Evolutionary conservation across 1,284 basidiomycete species (phyloP), one percentile per base, ranked within the genome.

Genomic region (Microbotryum intermedium): DNA sequence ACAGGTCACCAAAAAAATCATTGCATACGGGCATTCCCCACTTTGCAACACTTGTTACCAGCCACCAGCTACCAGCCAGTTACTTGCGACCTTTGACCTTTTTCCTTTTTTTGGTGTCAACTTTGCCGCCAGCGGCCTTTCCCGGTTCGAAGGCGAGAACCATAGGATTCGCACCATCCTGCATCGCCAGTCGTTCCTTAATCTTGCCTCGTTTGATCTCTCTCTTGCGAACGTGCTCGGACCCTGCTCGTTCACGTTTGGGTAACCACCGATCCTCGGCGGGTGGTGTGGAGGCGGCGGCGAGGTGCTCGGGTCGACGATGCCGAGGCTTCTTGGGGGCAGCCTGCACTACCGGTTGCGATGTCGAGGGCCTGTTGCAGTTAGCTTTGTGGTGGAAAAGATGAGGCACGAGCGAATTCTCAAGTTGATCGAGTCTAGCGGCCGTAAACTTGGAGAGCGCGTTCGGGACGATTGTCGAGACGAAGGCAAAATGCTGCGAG

Each of bases 181-280:
- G 66, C 29, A 62, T 68, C 52, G 64, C 51, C 20, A 54, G 55
- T n/a, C 26, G 52, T 43, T 56, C 47, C 23, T 42, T 26, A 25
- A 62, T 61, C 61, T 39, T 39, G 34, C 34, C 67, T 56, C 56
- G 69, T 59, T 69, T 72, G 13, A 39, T 68, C 62, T 74, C 61
- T 58, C 67, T 58, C 67, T 69, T 55, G 57, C 71, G 42, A 60
- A 72, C 44, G 63, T 71, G 63, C 57, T 74, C 67, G 64, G 71
- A 53, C 69, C 69, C 51, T 60, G 72, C 63, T 21, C 70, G 50
- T 55, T 69, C 61, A 13, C 66, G 59, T 45, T 64, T 67, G 6
- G 67, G 69, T n/a, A 71, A 57, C 69, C 70, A 71, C 5, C 68
- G 52, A 30, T 70, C 69, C 26, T 53, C 53, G 11, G 30, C 50